phyloP scores from a whole-genome alignment of 2,329 filamentous ascomycete genomes.

The Penicillium sp. region DNA sequence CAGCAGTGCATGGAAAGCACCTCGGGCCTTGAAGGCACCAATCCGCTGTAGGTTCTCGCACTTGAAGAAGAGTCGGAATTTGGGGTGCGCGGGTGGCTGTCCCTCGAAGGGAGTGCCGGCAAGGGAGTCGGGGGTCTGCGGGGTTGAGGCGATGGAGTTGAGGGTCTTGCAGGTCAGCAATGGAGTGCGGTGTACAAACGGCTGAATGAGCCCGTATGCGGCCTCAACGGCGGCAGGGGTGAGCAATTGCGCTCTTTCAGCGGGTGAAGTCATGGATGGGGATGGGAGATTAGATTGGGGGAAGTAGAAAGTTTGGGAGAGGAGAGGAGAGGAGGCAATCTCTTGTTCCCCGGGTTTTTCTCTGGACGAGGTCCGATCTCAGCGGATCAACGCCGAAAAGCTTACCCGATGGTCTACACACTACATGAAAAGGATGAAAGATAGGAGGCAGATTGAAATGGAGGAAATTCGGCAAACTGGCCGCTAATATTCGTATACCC shows the following conservation, averaged over 20 bases:
- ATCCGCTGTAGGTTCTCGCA: slow-evolving; percentile 91
- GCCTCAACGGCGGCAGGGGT: slow-evolving; percentile 71
- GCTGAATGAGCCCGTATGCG: slow-evolving; percentile 74
- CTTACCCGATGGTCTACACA: too few species aligned
- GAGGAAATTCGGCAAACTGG: not conserved
- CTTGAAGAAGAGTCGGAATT: slow-evolving; percentile 84
- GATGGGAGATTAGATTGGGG: not conserved
- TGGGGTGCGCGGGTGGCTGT: slow-evolving; percentile 64
- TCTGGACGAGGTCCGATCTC: slow-evolving; percentile 7
- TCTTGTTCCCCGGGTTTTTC: slow-evolving; percentile 14
- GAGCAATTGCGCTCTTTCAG: slow-evolving; percentile 52
- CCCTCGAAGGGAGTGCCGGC: slow-evolving; percentile 62
- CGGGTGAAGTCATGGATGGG: slow-evolving; percentile 48
- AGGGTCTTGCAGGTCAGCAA: slow-evolving; percentile 80
- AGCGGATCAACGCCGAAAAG: not conserved
- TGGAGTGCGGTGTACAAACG: slow-evolving; percentile 80
- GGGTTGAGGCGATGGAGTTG: slow-evolving; percentile 72
- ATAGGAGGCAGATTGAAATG: not conserved
- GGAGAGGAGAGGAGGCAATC: not conserved
- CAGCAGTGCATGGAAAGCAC: slow-evolving; percentile 84
- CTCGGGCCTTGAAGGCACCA: slow-evolving; percentile 90
- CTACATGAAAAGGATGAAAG: not conserved
- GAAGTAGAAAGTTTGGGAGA: not conserved
- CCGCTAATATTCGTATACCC: slow-evolving; percentile 12
- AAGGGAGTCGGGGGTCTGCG: slow-evolving; percentile 61